Conservation (phyloP, 192 early-diverging fungal genomes). For the Podila verticillata region DNA sequence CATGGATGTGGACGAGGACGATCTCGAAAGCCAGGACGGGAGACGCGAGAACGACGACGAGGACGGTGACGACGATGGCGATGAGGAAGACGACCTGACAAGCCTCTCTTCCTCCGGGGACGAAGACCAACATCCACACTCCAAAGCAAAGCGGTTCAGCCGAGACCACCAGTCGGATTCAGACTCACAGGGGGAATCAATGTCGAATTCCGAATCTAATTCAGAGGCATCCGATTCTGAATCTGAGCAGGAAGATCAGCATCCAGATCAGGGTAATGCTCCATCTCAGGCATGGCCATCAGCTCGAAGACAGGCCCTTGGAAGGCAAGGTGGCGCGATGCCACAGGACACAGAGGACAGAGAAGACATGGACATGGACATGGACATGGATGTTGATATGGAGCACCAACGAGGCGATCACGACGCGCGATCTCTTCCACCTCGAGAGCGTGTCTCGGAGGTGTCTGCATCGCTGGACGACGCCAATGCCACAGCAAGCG, state of each 20-base stretch:
- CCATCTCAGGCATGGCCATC: not conserved
- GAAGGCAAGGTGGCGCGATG: too few relatives aligned
- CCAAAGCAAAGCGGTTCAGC: not conserved
- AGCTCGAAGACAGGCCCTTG: not conserved
- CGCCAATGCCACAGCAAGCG: slow-evolving; percentile 3
- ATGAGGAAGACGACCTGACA: not conserved
- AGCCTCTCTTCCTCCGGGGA: not conserved
- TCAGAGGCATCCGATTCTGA: slow-evolving; percentile 8
- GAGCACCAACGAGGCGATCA: too few relatives aligned
- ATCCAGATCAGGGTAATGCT: not conserved
- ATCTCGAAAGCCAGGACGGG: not conserved
- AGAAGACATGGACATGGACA: too few relatives aligned
- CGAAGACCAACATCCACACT: not conserved
- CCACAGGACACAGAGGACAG: too few relatives aligned
- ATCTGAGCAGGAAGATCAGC: not conserved
- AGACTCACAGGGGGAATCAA: not conserved
- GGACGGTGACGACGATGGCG: not conserved
- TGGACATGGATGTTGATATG: too few relatives aligned
- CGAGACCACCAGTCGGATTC: slow-evolving; percentile 2
- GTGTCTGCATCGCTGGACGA: not conserved
- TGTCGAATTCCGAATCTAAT: not conserved
- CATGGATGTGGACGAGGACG: not conserved
- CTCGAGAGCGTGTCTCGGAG: not conserved
- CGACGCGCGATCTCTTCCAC: not conserved
- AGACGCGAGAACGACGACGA: not conserved